phyloP scores from a whole-genome alignment of 2,329 filamentous ascomycete genomes.

The Penicillium sp. region DNA sequence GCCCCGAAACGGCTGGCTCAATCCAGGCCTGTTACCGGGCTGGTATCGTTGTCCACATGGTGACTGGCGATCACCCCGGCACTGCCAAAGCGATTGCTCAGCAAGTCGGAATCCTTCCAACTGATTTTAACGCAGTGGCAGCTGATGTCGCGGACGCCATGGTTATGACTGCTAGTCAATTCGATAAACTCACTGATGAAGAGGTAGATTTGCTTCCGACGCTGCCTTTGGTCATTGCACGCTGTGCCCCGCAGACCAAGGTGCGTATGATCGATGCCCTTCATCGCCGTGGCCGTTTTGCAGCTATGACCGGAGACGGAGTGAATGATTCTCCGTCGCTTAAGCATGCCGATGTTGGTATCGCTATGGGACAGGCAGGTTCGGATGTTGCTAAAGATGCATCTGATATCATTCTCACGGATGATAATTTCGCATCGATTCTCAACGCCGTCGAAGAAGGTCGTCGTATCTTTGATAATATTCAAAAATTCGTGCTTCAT shows the following conservation, averaged over 20 bases:
- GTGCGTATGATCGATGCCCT: constrained; percentile 73
- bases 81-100: constrained; percentile 73
- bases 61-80: constrained; percentile 75
- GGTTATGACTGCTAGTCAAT: constrained; percentile 71
- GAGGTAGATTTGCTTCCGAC: constrained; percentile 62
- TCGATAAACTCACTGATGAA: constrained; percentile 69
- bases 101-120: constrained; percentile 71
- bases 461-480: constrained; percentile 79
- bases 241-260: constrained; percentile 61
- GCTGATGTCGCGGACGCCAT: constrained; percentile 61
- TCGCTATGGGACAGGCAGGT: constrained; percentile 76
- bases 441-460: constrained; percentile 77
- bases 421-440: constrained; percentile 83
- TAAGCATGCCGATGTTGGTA: constrained; percentile 76
- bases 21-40: constrained; percentile 67
- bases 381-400: constrained; percentile 73
- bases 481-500: constrained; percentile 80
- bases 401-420: constrained; percentile 65
- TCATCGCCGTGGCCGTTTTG: constrained; percentile 61
- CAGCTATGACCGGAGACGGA: constrained; percentile 83
- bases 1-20: constrained; percentile 69
- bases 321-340: constrained; percentile 82
- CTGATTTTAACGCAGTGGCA: constrained; percentile 57
- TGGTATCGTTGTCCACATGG: constrained; percentile 75
- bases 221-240: constrained; percentile 55